A percentile compares a stretch with the other conserved stretches of the same genome.
These are phyloP conservation scores for Paraphaeosphaeria sporulosa DNA, from an alignment of 2,329 filamentous ascomycete genomes.

Conservation along the genomic window DNA sequence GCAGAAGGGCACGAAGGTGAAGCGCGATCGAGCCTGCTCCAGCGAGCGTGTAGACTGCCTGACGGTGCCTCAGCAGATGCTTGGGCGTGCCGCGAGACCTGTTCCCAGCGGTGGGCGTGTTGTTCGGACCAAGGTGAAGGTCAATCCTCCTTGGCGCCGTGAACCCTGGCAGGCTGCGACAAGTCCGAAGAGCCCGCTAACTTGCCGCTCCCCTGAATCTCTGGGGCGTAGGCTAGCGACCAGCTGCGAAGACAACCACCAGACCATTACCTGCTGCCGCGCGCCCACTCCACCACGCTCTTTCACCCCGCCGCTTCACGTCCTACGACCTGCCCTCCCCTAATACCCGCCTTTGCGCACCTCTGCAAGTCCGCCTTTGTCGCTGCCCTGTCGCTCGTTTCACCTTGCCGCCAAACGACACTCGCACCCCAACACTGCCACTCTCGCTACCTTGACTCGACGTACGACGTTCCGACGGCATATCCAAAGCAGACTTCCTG, in stretches of 20 bases:
- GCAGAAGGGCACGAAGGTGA: conserved; percentile 4
- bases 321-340: background rate
- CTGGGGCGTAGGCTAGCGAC: conserved; percentile 7
- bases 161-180: conserved; percentile 1
- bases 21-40: conserved; percentile 5
- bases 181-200: conserved; percentile 5
- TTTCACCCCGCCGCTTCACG: conserved; percentile 1
- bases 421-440: background rate
- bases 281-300: conserved; percentile 13
- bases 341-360: background rate
- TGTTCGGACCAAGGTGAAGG: conserved; percentile 3
- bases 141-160: conserved; percentile 9
- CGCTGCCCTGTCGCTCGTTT: conserved; percentile 12
- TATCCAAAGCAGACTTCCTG: background rate
- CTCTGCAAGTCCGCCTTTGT: background rate
- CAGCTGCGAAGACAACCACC: conserved; percentile 4
- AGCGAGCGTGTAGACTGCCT: conserved; percentile 10
- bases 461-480: background rate
- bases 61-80: background rate
- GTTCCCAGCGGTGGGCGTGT: background rate
- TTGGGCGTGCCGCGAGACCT: background rate
- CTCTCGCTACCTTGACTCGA: background rate
- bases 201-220: conserved; percentile 9
- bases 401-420: conserved; percentile 6
- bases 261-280: conserved; percentile 1